A percentile compares a stretch with the other conserved stretches of the same genome.
phyloP scores from a whole-genome alignment of 345 rosid genomes.

The Microcos paniculata region DNA sequence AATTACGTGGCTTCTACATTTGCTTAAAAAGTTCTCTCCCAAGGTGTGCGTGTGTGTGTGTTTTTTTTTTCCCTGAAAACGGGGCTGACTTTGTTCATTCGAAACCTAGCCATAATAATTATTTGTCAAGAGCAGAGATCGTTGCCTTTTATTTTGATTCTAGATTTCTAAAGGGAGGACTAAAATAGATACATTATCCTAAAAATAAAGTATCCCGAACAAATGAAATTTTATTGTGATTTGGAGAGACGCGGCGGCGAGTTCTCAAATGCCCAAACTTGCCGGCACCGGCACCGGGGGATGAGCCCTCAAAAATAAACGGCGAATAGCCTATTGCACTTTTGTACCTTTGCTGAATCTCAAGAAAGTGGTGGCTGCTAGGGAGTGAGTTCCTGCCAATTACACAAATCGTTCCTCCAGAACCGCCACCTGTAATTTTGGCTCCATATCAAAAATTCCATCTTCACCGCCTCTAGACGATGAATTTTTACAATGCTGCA shows the following conservation, averaged over 20 bases:
- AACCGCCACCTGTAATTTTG: slow-evolving; percentile 97
- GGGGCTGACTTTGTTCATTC: too few species aligned
- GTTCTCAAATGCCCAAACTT: slow-evolving; percentile 75
- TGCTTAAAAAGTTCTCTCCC: too few species aligned
- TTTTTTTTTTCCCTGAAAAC: too few species aligned
- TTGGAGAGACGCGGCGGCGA: slow-evolving; percentile 49
- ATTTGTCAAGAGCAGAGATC: too few species aligned
- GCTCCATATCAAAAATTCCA: slow-evolving; percentile 89
- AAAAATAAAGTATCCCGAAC: too few species aligned
- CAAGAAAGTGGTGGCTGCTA: slow-evolving; percentile 87
- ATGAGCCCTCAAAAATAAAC: slow-evolving; percentile 81
- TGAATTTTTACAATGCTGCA: slow-evolving; percentile 75
- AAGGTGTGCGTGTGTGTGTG: too few species aligned
- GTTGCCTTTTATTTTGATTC: too few species aligned
- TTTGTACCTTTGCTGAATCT: slow-evolving; percentile 94
- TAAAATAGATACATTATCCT: too few species aligned
- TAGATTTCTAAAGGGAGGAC: too few species aligned
- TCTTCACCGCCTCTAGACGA: slow-evolving; percentile 36
- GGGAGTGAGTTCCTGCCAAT: slow-evolving; percentile 68
- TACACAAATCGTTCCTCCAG: slow-evolving; percentile 94
- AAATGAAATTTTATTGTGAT: neutral
- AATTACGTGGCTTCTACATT: too few species aligned
- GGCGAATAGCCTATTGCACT: slow-evolving; percentile 88
- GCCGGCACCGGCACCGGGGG: slow-evolving; percentile 92
- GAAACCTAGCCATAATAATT: too few species aligned